Evolutionary conservation across 2,329 filamentous ascomycete species (phyloP).

Genomic region (Apiospora hydei): DNA sequence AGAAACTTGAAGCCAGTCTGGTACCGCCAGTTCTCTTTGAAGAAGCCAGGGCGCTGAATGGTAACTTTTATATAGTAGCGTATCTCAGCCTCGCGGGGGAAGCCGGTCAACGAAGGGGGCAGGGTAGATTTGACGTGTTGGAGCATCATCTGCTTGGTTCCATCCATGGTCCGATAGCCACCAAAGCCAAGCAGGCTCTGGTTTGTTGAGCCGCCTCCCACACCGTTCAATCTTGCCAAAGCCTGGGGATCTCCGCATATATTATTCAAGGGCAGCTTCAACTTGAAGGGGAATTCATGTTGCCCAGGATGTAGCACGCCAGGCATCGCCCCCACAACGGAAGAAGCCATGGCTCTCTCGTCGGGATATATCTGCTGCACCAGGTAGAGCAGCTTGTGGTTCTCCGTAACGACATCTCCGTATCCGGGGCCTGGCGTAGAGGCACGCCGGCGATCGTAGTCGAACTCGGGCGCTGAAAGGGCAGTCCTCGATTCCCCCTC

Average conservation of each 20-base stretch:
- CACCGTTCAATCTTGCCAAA: conserved; percentile 61
- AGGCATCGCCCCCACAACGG: conserved; percentile 46
- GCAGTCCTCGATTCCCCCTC: conserved; percentile 80
- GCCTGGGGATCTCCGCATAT: conserved; percentile 64
- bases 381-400: conserved; percentile 78
- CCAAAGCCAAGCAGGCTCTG: conserved; percentile 55
- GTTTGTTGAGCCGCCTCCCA: conserved; percentile 55
- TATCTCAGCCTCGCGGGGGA: conserved; percentile 87
- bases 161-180: conserved; percentile 67
- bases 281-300: conserved; percentile 79
- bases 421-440: conserved; percentile 7
- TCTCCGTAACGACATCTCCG: conserved; percentile 61
- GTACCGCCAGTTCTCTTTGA: conserved; percentile 86
- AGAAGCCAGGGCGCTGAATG: conserved; percentile 83
- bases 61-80: conserved; percentile 97
- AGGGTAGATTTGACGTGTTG: conserved; percentile 84
- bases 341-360: conserved; percentile 50
- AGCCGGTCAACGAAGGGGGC: conserved; percentile 87
- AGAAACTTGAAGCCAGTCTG: conserved; percentile 81
- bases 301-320: conserved; percentile 72
- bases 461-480: conserved; percentile 57
- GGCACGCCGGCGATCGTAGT: conserved; percentile 51
- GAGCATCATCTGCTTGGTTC: conserved; percentile 67
- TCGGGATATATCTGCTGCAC: conserved; percentile 76
- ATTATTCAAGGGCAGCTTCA: conserved; percentile 82